phyloP scores from a whole-genome alignment of 169 alveolate species.

The Perkinsus chesapeaki region DNA sequence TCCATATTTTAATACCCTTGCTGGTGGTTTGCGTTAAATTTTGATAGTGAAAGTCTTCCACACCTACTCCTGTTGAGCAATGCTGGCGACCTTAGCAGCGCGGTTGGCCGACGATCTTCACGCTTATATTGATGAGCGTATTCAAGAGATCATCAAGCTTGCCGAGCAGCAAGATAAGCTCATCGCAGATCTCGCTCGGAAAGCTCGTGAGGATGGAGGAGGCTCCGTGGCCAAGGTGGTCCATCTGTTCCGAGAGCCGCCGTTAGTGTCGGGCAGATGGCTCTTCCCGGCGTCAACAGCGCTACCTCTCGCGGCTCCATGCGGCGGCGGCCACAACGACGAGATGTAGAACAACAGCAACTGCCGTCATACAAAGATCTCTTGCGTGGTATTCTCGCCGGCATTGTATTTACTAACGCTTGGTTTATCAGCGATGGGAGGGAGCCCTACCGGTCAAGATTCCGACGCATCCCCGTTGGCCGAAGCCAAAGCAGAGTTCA shows the following conservation, averaged over 20 bases:
- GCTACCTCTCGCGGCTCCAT: not conserved
- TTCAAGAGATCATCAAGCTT: not conserved
- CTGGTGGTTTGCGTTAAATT: too few species aligned
- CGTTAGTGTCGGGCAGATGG: not conserved
- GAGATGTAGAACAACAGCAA: not conserved
- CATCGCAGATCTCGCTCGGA: not conserved
- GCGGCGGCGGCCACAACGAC: not conserved
- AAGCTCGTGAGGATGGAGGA: not conserved
- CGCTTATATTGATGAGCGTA: not conserved
- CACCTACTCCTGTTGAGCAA: too few species aligned
- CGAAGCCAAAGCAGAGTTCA: not conserved
- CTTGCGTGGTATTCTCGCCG: not conserved
- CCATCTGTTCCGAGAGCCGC: too few species aligned
- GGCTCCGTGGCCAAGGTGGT: not conserved
- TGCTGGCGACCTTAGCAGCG: not conserved
- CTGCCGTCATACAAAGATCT: not conserved
- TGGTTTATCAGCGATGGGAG: not conserved
- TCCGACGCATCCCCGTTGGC: not conserved
- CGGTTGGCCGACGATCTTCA: not conserved
- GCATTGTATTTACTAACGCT: not conserved
- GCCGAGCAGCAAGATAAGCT: too few species aligned
- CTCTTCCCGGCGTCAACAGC: not conserved
- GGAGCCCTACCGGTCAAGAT: not conserved
- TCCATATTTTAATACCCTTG: too few species aligned
- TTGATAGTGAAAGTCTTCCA: too few species aligned